Base-by-base conservation (phyloP, 1,284 basidiomycete species). In the Cryptococcus sp. region DNA sequence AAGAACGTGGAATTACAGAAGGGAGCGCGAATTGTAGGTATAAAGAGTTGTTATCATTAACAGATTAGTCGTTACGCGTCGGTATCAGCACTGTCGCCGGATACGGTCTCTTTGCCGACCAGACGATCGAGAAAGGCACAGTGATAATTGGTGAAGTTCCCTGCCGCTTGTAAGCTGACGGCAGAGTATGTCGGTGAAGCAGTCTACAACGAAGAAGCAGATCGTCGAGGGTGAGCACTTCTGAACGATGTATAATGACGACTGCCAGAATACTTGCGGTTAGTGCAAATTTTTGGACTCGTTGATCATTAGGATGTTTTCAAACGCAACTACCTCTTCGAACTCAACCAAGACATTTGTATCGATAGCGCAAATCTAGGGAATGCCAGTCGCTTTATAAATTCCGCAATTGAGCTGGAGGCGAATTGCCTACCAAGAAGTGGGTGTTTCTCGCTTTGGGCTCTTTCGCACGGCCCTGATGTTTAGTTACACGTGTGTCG, bases 161-260 rank as follows among this genome's bases (percentile, higher is more conserved):
- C 37, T 35, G 34, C 3, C 4, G 7, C 14, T 42, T 42, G 10
- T 6, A 8, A 41, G 8, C 47, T 33, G n/a, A 49, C 34, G 6
- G 42, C 23, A 65, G 63, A 65, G 43, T 65, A 65, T 43, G 48
- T 53, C 4, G 63, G 63, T 14, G 63, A 65, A 35, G 33, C 48
- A 14, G 59, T 63, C 6, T 44, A 38, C 4, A 15, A 44, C 23
- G 15, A 30, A 8, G 62, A 59, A 46, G 55, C 57, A 15, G 35
- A 46, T 4, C 54, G 42, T 23, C 42, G 63, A 58, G 57, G 53
- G 58, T 62, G 53, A 59, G 63, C 5, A 15, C 14, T 23, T 33
- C n/a, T 34, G 11, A 50, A 14, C 13, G 23, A 50, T 34, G 46
- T 48, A 34, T 31, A 38, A 49, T 30, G 32, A 14, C 13, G 14